Evolutionary conservation across 345 rosid species (phyloP), one percentile per base, ranked within the genome.

Genomic region (Noccaea caerulescens): DNA sequence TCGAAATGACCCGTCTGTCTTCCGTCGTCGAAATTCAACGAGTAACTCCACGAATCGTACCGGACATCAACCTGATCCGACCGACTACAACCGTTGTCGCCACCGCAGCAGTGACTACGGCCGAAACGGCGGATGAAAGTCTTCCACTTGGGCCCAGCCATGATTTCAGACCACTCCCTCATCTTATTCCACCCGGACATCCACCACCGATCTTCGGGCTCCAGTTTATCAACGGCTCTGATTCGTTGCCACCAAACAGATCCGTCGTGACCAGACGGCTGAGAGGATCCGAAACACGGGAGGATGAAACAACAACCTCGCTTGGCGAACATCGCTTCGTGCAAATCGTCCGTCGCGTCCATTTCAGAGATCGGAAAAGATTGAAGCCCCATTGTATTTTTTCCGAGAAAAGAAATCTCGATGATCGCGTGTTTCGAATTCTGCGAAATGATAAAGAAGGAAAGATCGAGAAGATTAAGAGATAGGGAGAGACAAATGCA

Each of bases 1-100:
- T 80, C 85, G 39, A 68, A 77, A 12, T 39, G 59, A 27, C 71
- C 76, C 12, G 75, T 72, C 13, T 66, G 73, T 23, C 64, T 57
- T 0, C 98, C 96, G 5, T 91, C 94, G 42, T 93, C 97, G 68
- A 93, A 93, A 55, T 93, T 93, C 79, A 89, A 63, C n/a, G 96
- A 74, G 59, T 93, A 91, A 53, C 97, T 91, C 82, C 72, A 41
- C 0, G 95, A 90, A 80, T 91, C 96, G 65, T 93, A 93, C 41
- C 81, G 82, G 80, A 80, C 91, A 56, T 71, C 77, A 42, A 71
- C 77, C 2, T 72, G 83, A 20, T 69, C 82, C 38, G 58, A 3
- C 51, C 78, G 66, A 14, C 43, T 25, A 55, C 8, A 46, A 2
- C 77, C 79, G 3, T 36, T 42, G 36, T 59, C 51, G 0, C 72